Evolutionary conservation across 768 basidiomycete species (phyloP).

Genomic region (Calocera cornea): DNA sequence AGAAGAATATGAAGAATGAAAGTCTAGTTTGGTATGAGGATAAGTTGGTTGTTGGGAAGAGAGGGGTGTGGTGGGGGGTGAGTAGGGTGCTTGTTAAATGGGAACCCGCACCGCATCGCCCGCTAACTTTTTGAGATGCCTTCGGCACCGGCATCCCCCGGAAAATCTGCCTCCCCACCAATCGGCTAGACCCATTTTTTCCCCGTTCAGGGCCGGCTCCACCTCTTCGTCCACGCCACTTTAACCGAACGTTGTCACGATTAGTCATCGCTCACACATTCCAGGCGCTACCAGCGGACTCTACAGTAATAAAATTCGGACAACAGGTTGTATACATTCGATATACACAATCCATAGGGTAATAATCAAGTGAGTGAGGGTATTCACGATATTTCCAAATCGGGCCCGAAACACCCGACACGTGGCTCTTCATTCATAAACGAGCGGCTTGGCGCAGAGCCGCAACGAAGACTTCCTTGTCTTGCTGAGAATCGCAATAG

Average conservation of each 20-base stretch:
- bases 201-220: conserved; percentile 2
- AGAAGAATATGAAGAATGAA: conserved; percentile 4
- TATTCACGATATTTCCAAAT: too few relatives aligned
- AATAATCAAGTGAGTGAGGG: too few relatives aligned
- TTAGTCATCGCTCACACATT: neutral
- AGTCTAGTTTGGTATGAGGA: neutral
- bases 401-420: neutral
- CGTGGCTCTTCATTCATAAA: neutral
- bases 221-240: neutral
- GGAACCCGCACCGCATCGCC: conserved; percentile 2
- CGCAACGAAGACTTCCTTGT: neutral
- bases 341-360: neutral
- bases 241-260: neutral
- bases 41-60: neutral
- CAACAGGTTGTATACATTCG: neutral
- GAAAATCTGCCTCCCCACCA: conserved; percentile 5
- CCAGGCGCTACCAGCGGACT: neutral
- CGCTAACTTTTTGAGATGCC: neutral
- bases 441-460: neutral
- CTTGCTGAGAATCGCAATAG: neutral
- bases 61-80: neutral
- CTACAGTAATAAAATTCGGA: neutral
- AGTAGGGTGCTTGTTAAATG: conserved; percentile 2
- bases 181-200: neutral
- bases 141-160: neutral